These are phyloP conservation scores for Cryptococcus sp. DNA, from an alignment of 1,284 basidiomycete genomes.

Conservation along the genomic window DNA sequence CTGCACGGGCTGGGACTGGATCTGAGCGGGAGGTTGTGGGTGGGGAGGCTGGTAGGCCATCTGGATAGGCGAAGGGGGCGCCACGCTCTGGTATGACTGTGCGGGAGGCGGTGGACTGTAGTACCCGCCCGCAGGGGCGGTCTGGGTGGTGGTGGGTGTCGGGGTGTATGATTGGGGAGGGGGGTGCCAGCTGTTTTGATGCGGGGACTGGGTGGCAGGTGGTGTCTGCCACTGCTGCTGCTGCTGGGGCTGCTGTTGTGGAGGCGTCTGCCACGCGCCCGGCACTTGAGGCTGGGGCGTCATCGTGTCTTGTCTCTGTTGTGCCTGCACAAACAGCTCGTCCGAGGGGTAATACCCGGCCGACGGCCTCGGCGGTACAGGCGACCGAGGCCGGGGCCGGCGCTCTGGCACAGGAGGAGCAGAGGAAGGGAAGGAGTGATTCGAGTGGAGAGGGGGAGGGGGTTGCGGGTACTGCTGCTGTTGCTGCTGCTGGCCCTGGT, in stretches of 20 bases:
- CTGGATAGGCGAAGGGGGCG: background rate
- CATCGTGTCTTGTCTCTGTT: too few relatives aligned
- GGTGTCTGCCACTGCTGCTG: background rate
- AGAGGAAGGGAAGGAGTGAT: conserved; percentile 3
- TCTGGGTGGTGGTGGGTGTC: background rate
- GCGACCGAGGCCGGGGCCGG: conserved; percentile 25
- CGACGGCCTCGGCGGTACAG: conserved; percentile 21
- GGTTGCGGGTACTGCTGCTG: background rate
- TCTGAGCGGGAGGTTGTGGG: conserved; percentile 6
- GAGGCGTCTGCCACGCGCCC: background rate
- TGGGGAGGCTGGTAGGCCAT: background rate
- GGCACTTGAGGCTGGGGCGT: background rate
- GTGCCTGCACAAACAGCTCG: conserved; percentile 34
- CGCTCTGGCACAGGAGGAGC: conserved; percentile 23
- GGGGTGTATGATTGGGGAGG: background rate
- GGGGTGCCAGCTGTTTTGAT: background rate
- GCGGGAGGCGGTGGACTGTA: background rate
- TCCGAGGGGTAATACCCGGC: conserved; percentile 46
- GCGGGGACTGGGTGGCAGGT: background rate
- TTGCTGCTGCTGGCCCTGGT: conserved; percentile 4
- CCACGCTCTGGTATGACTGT: background rate
- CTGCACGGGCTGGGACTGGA: conserved; percentile 5
- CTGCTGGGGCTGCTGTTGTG: background rate
- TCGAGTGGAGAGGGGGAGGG: conserved; percentile 3
- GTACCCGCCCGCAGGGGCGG: too few relatives aligned